These are phyloP conservation scores for Kazachstania africana DNA, from an alignment of 805 yeast genomes.

Conservation along the genomic window DNA sequence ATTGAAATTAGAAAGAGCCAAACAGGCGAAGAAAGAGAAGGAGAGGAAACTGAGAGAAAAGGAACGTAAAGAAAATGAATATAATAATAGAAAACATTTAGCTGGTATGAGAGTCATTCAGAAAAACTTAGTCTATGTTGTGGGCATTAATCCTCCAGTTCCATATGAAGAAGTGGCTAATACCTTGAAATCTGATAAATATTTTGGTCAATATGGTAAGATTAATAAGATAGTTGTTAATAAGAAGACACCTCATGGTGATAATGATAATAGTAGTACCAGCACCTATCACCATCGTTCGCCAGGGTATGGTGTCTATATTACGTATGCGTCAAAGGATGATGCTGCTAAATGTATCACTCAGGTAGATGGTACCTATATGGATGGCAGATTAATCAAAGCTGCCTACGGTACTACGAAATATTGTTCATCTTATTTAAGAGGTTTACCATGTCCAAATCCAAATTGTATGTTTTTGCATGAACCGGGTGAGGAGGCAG, in stretches of 20 bases:
- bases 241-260: slow-evolving; percentile 42
- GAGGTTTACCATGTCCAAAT: slow-evolving; percentile 95
- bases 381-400: slow-evolving; percentile 79
- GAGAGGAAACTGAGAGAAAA: slow-evolving; percentile 79
- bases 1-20: slow-evolving; percentile 63
- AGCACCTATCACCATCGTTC: slow-evolving; percentile 18
- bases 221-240: slow-evolving; percentile 90
- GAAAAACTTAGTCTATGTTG: slow-evolving; percentile 91
- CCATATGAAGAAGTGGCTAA: slow-evolving; percentile 79
- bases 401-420: slow-evolving; percentile 99
- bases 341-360: slow-evolving; percentile 91
- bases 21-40: slow-evolving; percentile 69
- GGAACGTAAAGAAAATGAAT: slow-evolving; percentile 84
- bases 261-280: slow-evolving; percentile 2
- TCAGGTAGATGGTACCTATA: slow-evolving; percentile 82
- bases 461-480: slow-evolving; percentile 98
- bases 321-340: slow-evolving; percentile 83
- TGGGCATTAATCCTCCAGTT: slow-evolving; percentile 69
- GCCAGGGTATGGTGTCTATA: slow-evolving; percentile 89
- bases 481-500: slow-evolving; percentile 99
- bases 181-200: slow-evolving; percentile 75
- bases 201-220: slow-evolving; percentile 97
- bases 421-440: slow-evolving; percentile 89
- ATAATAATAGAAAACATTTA: slow-evolving; percentile 68
- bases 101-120: slow-evolving; percentile 98